These are phyloP conservation scores for Boletus rubroflammeus DNA, from an alignment of 768 basidiomycete genomes.

Conservation along the genomic window DNA sequence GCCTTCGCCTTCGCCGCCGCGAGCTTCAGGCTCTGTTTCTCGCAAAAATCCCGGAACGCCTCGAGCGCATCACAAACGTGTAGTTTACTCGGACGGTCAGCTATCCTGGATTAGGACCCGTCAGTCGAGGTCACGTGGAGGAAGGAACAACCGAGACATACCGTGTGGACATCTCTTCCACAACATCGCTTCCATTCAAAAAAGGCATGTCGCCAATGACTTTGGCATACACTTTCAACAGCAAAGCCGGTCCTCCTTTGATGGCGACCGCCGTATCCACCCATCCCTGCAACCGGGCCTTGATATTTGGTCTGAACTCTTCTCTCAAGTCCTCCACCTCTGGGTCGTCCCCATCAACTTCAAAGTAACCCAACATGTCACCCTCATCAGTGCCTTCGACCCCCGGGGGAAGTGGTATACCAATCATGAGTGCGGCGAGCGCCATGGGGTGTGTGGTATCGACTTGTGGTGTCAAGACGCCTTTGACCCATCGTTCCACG, in stretches of 20 bases:
- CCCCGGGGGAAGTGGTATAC: slow-evolving; percentile 40
- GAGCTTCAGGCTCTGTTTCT: slow-evolving; percentile 43
- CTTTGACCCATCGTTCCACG: slow-evolving; percentile 51
- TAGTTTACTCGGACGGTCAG: slow-evolving; percentile 51
- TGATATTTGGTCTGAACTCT: slow-evolving; percentile 56
- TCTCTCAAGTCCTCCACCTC: slow-evolving; percentile 60
- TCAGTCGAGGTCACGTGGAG: not conserved
- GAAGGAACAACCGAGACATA: slow-evolving; percentile 23
- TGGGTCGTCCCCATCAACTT: slow-evolving; percentile 48
- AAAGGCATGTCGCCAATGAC: slow-evolving; percentile 56
- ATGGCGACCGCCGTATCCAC: slow-evolving; percentile 35
- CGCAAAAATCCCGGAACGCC: slow-evolving; percentile 45
- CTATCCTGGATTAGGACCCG: slow-evolving; percentile 35
- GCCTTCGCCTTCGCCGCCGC: slow-evolving; percentile 20
- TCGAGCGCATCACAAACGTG: slow-evolving; percentile 52
- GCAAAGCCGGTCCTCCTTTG: slow-evolving; percentile 36
- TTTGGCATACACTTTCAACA: slow-evolving; percentile 43
- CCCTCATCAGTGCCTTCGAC: slow-evolving; percentile 38
- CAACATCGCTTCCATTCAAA: slow-evolving; percentile 46
- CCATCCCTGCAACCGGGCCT: slow-evolving; percentile 60
- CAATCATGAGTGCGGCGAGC: slow-evolving; percentile 65
- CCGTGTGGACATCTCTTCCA: slow-evolving; percentile 55
- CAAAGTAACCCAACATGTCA: slow-evolving; percentile 50
- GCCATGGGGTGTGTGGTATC: slow-evolving; percentile 48
- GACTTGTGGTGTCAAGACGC: slow-evolving; percentile 38